These are phyloP conservation scores for Boletus subcaerulescens DNA, from an alignment of 768 basidiomycete species.

Conservation along the genomic window DNA sequence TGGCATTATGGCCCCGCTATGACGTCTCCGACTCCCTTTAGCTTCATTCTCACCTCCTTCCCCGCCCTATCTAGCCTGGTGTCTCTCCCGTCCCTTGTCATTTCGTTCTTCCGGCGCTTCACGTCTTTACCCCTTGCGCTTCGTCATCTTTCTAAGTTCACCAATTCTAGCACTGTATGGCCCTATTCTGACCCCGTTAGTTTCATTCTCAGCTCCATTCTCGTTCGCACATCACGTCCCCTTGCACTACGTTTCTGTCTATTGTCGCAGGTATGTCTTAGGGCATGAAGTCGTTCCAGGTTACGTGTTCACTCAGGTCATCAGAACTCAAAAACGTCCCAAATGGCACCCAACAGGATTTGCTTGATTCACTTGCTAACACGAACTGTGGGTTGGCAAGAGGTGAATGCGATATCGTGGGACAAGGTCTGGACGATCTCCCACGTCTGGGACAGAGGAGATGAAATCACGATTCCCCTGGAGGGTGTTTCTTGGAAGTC, in stretches of 20 bases:
- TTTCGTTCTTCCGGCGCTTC: not conserved
- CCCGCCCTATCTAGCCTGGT: too few species aligned
- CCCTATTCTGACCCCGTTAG: too few species aligned
- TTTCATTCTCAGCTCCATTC: not conserved
- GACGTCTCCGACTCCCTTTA: too few species aligned
- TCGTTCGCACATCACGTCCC: not conserved
- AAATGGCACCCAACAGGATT: not conserved
- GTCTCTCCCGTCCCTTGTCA: not conserved
- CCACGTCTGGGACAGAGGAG: constrained; percentile 6
- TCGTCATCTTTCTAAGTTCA: too few species aligned
- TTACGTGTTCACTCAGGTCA: not conserved
- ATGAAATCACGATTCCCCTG: not conserved
- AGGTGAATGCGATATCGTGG: not conserved
- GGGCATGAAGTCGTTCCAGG: not conserved
- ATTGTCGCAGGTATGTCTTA: not conserved
- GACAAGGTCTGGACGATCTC: constrained; percentile 9
- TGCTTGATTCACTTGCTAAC: constrained; percentile 1
- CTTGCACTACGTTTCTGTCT: too few species aligned
- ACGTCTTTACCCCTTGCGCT: too few species aligned
- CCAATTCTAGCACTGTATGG: too few species aligned
- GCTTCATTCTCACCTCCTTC: too few species aligned
- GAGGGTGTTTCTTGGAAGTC: constrained; percentile 1
- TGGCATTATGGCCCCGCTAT: too few species aligned
- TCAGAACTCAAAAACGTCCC: not conserved
- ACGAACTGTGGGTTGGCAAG: not conserved